Conservation (phyloP, 75 land plant species). For the Chamaecyparis obtusa region DNA sequence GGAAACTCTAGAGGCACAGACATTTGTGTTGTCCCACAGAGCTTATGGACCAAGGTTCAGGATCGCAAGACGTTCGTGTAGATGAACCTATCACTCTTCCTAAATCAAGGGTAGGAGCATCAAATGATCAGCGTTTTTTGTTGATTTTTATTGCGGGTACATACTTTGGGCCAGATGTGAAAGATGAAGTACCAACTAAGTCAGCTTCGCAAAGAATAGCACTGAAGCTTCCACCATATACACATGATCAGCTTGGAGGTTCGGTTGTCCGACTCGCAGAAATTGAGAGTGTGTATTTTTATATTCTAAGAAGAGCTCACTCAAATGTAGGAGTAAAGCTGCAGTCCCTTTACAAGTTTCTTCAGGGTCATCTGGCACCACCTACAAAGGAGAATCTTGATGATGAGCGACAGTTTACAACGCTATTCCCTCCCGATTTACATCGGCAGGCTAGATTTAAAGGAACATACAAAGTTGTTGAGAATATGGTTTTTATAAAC, state of each 20-base stretch:
- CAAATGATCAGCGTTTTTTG: constrained; percentile 59
- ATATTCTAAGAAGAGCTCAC: constrained; percentile 52
- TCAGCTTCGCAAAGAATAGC: constrained; percentile 56
- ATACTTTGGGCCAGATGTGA: constrained; percentile 72
- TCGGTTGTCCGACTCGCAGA: constrained; percentile 55
- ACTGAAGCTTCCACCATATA: constrained; percentile 56
- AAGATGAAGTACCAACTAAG: constrained; percentile 48
- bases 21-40: neutral
- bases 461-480: constrained; percentile 44
- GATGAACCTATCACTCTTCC: constrained; percentile 1
- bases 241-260: constrained; percentile 51
- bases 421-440: constrained; percentile 47
- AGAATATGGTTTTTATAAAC: constrained; percentile 53
- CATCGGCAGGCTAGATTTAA: constrained; percentile 52
- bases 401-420: constrained; percentile 52
- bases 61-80: neutral
- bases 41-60: constrained; percentile 3
- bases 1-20: neutral
- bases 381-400: constrained; percentile 26
- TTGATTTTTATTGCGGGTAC: constrained; percentile 63
- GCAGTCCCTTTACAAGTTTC: constrained; percentile 50
- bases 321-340: constrained; percentile 43
- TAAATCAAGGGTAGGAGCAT: constrained; percentile 13
- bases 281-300: constrained; percentile 51
- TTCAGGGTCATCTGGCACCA: constrained; percentile 50